phyloP scores from a whole-genome alignment of 2,329 filamentous ascomycete genomes.

The Epichloe sp. region DNA sequence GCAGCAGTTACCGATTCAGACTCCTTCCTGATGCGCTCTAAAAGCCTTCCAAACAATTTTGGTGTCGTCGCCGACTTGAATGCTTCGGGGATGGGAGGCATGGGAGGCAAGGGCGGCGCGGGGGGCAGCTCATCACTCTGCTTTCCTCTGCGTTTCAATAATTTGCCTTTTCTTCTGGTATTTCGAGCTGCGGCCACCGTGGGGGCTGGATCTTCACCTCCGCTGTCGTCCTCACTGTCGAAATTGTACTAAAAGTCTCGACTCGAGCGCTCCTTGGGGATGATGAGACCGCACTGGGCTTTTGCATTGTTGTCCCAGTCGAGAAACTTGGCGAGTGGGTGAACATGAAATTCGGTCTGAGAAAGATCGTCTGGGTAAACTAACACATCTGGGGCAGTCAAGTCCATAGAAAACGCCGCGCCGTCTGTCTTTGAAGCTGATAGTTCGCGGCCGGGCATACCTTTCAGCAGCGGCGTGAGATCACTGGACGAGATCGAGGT shows the following conservation, averaged over 20 bases:
- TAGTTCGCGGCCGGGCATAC: constrained; percentile 26
- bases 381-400: constrained; percentile 17
- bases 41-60: constrained; percentile 15
- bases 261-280: constrained; percentile 20
- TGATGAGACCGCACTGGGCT: constrained; percentile 20
- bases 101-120: constrained; percentile 17
- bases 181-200: background rate
- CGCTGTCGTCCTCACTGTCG: constrained; percentile 20
- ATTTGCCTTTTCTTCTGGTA: background rate
- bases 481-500: constrained; percentile 6
- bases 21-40: constrained; percentile 15
- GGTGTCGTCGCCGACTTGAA: constrained; percentile 12
- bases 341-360: constrained; percentile 20
- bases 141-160: constrained; percentile 3
- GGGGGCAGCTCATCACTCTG: constrained; percentile 11
- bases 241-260: constrained; percentile 25
- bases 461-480: constrained; percentile 30
- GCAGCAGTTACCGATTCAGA: constrained; percentile 7
- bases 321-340: constrained; percentile 21
- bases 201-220: constrained; percentile 7
- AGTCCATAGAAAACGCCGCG: constrained; percentile 21
- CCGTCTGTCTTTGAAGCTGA: constrained; percentile 25
- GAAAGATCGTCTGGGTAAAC: constrained; percentile 22
- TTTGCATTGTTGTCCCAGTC: constrained; percentile 16
- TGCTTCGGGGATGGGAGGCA: constrained; percentile 21